Conservation (phyloP, 2,329 filamentous ascomycete species). For the Cladophialophora yegresii region DNA sequence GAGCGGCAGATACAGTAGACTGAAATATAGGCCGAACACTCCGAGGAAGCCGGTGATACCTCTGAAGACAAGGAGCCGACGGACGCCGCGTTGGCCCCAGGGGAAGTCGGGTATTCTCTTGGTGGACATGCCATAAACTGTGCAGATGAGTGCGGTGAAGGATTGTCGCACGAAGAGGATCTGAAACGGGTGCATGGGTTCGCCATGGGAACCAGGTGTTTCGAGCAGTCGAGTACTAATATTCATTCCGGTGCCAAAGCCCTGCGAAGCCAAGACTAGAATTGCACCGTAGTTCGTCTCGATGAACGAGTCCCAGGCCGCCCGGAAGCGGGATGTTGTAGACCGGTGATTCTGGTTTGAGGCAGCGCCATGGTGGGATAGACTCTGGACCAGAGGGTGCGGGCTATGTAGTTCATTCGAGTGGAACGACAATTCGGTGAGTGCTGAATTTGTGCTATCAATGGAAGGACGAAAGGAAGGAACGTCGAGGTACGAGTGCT, state of each 20-base stretch:
- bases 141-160: slow-evolving; percentile 68
- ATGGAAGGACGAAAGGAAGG: slow-evolving; percentile 28
- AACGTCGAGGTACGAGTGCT: slow-evolving; percentile 25
- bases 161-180: slow-evolving; percentile 79
- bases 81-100: slow-evolving; percentile 66
- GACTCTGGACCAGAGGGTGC: slow-evolving; percentile 26
- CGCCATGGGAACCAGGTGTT: slow-evolving; percentile 63
- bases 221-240: slow-evolving; percentile 76
- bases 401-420: slow-evolving; percentile 29
- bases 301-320: slow-evolving; percentile 54
- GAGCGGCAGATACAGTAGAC: slow-evolving; percentile 75
- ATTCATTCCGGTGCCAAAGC: slow-evolving; percentile 86
- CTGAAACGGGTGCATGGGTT: slow-evolving; percentile 78
- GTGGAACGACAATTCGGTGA: slow-evolving; percentile 37
- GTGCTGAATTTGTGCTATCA: slow-evolving; percentile 35
- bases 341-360: slow-evolving; percentile 7
- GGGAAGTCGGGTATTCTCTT: slow-evolving; percentile 66
- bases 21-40: slow-evolving; percentile 76
- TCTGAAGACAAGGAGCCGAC: slow-evolving; percentile 67
- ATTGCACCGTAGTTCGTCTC: slow-evolving; percentile 69
- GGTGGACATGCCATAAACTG: slow-evolving; percentile 71
- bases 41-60: slow-evolving; percentile 74
- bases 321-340: slow-evolving; percentile 38
- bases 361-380: slow-evolving; percentile 22
- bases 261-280: slow-evolving; percentile 71